Percentiles rank a stretch among this genome's conserved stretches.
Evolutionary conservation across 2,329 filamentous ascomycete genomes (phyloP).

Genomic region (Fusarium sororula): DNA sequence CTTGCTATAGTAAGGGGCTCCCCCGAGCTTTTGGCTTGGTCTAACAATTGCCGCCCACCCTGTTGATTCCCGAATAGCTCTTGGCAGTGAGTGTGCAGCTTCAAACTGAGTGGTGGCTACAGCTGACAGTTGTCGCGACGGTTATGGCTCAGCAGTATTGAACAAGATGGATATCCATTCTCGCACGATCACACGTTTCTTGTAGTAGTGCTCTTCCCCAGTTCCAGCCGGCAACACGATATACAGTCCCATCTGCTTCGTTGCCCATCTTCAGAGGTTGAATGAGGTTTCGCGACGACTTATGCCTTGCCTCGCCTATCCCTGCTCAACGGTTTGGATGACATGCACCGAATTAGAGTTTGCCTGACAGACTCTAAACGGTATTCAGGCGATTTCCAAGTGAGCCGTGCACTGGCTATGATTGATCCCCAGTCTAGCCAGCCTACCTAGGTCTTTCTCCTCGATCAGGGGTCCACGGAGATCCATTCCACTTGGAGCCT

Average conservation of each 20-base stretch:
- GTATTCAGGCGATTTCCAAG: neutral
- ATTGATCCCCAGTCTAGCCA: constrained; percentile 48
- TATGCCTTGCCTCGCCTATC: neutral
- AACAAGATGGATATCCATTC: neutral
- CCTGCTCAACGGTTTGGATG: neutral
- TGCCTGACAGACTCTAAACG: neutral
- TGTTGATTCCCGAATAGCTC: constrained; percentile 10
- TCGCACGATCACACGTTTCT: neutral
- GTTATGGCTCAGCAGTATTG: constrained; percentile 54
- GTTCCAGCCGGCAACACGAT: neutral
- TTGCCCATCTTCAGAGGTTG: neutral
- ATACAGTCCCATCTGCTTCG: neutral
- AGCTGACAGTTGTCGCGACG: neutral
- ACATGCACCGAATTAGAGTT: constrained; percentile 3
- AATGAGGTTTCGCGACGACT: neutral
- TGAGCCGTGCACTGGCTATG: neutral
- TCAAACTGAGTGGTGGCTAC: neutral
- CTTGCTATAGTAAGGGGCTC: no score
- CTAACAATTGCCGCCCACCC: constrained; percentile 16
- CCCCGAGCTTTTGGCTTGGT: no score
- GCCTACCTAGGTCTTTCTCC: constrained; percentile 55
- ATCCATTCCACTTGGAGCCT: constrained; percentile 46
- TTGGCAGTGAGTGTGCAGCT: constrained; percentile 5
- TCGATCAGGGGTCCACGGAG: constrained; percentile 36
- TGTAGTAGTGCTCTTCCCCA: neutral